Conservation (phyloP, 2,329 filamentous ascomycete species). For the Waltergamsia citrina region DNA sequence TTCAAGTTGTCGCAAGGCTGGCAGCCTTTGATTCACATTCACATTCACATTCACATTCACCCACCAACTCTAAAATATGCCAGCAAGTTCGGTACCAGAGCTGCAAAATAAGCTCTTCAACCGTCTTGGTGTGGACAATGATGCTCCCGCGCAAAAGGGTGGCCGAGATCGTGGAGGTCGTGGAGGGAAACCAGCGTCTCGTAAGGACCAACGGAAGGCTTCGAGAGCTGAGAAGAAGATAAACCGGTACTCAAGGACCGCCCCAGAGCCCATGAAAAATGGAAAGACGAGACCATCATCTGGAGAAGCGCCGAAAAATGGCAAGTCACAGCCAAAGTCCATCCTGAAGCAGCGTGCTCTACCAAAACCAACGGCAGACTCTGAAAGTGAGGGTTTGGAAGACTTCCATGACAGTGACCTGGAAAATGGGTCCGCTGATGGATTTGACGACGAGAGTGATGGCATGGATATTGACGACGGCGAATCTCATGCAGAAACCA, state of each 20-base stretch:
- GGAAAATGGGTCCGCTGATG: slow-evolving; percentile 11
- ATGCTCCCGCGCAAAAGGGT: slow-evolving; percentile 12
- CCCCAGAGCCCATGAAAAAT: too few species aligned
- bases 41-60: background rate
- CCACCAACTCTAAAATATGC: slow-evolving; percentile 6
- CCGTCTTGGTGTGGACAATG: slow-evolving; percentile 19
- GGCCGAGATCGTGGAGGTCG: slow-evolving; percentile 6
- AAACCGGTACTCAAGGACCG: slow-evolving; percentile 18
- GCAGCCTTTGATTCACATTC: slow-evolving; percentile 1
- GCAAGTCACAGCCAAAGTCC: background rate
- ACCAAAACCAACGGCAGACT: background rate
- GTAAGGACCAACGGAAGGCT: slow-evolving; percentile 60
- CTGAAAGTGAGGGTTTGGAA: background rate
- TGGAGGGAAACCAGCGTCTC: slow-evolving; percentile 14
- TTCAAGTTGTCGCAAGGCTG: too few species aligned
- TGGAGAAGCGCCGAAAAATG: background rate
- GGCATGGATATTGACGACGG: slow-evolving; percentile 4
- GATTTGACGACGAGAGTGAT: slow-evolving; percentile 14
- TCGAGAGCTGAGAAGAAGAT: slow-evolving; percentile 53
- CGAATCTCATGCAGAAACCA: slow-evolving; percentile 11
- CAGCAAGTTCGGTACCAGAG: slow-evolving; percentile 16
- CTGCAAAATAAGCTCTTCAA: slow-evolving; percentile 27
- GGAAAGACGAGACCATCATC: background rate
- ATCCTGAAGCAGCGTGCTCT: background rate
- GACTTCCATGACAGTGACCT: slow-evolving; percentile 1